A percentile compares a stretch with the other conserved stretches of the same genome.
phyloP scores from a whole-genome alignment of 2,329 filamentous ascomycete species.

The Penicillium digitatum region DNA sequence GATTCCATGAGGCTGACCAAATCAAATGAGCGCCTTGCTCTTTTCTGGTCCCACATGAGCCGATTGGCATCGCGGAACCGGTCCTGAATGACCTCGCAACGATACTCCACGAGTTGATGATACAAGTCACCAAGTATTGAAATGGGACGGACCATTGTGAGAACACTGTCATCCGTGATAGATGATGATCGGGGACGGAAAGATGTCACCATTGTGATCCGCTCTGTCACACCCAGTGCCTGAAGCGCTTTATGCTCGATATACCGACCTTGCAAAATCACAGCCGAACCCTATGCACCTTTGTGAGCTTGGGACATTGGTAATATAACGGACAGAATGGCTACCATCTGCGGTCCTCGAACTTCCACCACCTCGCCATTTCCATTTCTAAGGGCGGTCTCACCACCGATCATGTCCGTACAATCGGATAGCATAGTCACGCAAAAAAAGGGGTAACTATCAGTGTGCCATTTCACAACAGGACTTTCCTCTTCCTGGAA shows the following conservation, averaged over 20 bases:
- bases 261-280: conserved; percentile 58
- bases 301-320: neutral
- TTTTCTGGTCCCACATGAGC: neutral
- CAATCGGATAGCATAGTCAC: conserved; percentile 66
- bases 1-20: neutral
- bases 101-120: conserved; percentile 56
- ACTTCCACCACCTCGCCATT: conserved; percentile 56
- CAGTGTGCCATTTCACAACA: conserved; percentile 61
- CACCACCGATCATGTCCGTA: conserved; percentile 59
- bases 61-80: conserved; percentile 38
- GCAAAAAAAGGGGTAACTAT: conserved; percentile 66
- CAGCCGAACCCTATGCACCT: conserved; percentile 38
- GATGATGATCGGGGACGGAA: conserved; percentile 55
- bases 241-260: conserved; percentile 60
- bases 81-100: conserved; percentile 57
- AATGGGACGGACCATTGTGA: conserved; percentile 55
- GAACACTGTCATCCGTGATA: conserved; percentile 55
- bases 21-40: neutral
- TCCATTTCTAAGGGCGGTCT: conserved; percentile 57
- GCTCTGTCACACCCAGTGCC: conserved; percentile 54
- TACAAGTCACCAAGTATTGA: conserved; percentile 55
- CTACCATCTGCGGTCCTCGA: conserved; percentile 57
- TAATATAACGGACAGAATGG: conserved; percentile 13
- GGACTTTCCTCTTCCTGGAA: conserved; percentile 50
- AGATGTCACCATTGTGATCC: conserved; percentile 61